These are phyloP conservation scores for Citrus sp. DNA, from an alignment of 345 rosid species.

Conservation along the genomic window DNA sequence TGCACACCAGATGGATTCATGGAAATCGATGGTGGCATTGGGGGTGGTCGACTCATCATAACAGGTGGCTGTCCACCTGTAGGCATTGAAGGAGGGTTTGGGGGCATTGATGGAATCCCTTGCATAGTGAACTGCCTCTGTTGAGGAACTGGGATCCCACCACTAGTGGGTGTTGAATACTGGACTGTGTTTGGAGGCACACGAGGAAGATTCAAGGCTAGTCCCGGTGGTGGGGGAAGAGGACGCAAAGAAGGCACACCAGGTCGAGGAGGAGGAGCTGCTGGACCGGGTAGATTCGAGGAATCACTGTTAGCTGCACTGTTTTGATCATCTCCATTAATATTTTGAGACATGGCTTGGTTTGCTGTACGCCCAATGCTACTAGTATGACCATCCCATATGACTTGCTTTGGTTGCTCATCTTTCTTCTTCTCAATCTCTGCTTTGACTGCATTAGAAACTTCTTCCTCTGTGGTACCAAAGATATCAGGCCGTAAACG, in stretches of 20 bases:
- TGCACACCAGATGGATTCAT: conserved; percentile 31
- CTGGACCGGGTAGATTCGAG: conserved; percentile 51
- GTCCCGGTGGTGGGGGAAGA: conserved; percentile 60
- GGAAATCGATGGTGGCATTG: conserved; percentile 34
- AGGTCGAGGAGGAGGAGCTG: conserved; percentile 59
- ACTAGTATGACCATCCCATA: conserved; percentile 69
- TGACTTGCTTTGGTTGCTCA: conserved; percentile 68
- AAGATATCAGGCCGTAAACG: conserved; percentile 62
- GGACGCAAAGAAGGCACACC: conserved; percentile 47
- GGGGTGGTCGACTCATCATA: conserved; percentile 36
- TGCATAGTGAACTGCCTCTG: conserved; percentile 51
- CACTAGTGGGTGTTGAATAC: conserved; percentile 27
- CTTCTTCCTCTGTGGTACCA: conserved; percentile 70
- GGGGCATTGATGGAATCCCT: conserved; percentile 37
- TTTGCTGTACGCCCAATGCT: conserved; percentile 68
- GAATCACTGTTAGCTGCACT: conserved; percentile 31
- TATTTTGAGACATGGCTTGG: conserved; percentile 55
- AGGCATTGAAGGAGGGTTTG: conserved; percentile 45
- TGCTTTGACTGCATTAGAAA: conserved; percentile 64
- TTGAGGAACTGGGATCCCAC: conserved; percentile 37
- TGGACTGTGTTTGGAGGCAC: conserved; percentile 42
- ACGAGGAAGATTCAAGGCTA: conserved; percentile 55
- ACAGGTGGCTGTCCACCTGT: conserved; percentile 37
- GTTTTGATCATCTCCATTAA: conserved; percentile 35
- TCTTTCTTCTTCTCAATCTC: conserved; percentile 67